These are phyloP conservation scores for Veloporphyrellus conicus DNA, from an alignment of 1,284 basidiomycete genomes.

Conservation along the genomic window DNA sequence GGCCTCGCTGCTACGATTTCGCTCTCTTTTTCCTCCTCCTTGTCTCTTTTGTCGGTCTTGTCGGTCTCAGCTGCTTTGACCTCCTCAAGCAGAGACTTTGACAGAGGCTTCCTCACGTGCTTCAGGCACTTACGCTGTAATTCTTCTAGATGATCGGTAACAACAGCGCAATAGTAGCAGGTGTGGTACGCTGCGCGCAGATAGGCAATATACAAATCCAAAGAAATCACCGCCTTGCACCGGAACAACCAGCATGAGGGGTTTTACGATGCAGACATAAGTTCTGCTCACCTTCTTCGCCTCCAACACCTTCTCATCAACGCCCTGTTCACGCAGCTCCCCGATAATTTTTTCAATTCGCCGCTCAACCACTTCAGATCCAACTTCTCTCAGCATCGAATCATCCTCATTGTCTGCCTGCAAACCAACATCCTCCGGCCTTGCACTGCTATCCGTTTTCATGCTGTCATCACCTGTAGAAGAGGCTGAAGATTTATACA, in stretches of 20 bases:
- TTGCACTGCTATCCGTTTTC: constrained; percentile 31
- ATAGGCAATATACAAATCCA: constrained; percentile 84
- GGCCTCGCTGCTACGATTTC: constrained; percentile 21
- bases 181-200: constrained; percentile 81
- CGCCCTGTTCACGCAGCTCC: constrained; percentile 62
- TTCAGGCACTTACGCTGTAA: constrained; percentile 89
- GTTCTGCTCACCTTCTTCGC: constrained; percentile 57
- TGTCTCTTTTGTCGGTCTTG: constrained; percentile 39
- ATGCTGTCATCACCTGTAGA: constrained; percentile 24
- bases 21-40: constrained; percentile 34
- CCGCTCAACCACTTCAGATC: constrained; percentile 67
- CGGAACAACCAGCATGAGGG: constrained; percentile 20
- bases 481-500: constrained; percentile 42
- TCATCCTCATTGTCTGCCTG: constrained; percentile 50
- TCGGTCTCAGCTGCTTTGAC: constrained; percentile 45
- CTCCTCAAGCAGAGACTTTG: constrained; percentile 56
- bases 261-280: constrained; percentile 12
- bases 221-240: constrained; percentile 60
- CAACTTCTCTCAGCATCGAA: constrained; percentile 54
- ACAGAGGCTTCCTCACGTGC: constrained; percentile 76
- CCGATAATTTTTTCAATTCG: constrained; percentile 69
- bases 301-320: constrained; percentile 61
- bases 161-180: constrained; percentile 93
- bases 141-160: constrained; percentile 89
- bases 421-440: constrained; percentile 36